These are phyloP conservation scores for Termitomyces sp. DNA, from an alignment of 768 basidiomycete genomes.

Conservation along the genomic window DNA sequence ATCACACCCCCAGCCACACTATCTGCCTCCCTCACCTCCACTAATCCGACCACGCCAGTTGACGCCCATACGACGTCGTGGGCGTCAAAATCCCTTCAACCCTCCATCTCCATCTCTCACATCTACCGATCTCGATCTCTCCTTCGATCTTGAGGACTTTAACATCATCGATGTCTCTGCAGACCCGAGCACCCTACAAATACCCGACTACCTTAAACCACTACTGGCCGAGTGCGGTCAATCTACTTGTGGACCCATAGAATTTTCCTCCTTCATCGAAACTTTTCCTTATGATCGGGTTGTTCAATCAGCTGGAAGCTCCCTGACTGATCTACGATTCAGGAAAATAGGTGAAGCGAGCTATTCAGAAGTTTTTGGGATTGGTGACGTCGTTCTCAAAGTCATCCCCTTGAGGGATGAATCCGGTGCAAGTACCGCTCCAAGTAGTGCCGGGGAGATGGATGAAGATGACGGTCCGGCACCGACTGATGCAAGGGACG, in stretches of 20 bases:
- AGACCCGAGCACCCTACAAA: slow-evolving; percentile 15
- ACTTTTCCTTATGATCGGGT: slow-evolving; percentile 75
- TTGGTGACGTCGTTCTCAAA: slow-evolving; percentile 87
- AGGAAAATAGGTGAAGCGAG: slow-evolving; percentile 94
- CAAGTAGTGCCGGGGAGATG: slow-evolving; percentile 8
- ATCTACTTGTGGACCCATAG: slow-evolving; percentile 53
- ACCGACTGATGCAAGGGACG: slow-evolving; percentile 69
- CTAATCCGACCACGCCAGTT: slow-evolving; percentile 53
- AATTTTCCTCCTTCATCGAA: slow-evolving; percentile 82
- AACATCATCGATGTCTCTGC: slow-evolving; percentile 25
- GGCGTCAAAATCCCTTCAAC: slow-evolving; percentile 34
- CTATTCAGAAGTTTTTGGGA: slow-evolving; percentile 94
- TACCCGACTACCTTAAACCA: slow-evolving; percentile 55
- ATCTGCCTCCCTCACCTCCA: slow-evolving; percentile 26
- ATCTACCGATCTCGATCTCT: slow-evolving; percentile 46
- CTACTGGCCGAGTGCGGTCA: slow-evolving; percentile 74
- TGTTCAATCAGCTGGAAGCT: slow-evolving; percentile 31
- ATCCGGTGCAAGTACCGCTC: slow-evolving; percentile 15
- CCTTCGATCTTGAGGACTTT: slow-evolving; percentile 46
- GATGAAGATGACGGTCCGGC: slow-evolving; percentile 56
- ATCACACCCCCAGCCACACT: slow-evolving; percentile 12
- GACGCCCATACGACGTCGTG: slow-evolving; percentile 59
- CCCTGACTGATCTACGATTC: slow-evolving; percentile 36
- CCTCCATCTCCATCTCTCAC: slow-evolving; percentile 48
- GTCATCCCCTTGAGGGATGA: slow-evolving; percentile 75